Evolutionary conservation across 75 land plant species (phyloP).

Genomic region (Pinus albicaulis): DNA sequence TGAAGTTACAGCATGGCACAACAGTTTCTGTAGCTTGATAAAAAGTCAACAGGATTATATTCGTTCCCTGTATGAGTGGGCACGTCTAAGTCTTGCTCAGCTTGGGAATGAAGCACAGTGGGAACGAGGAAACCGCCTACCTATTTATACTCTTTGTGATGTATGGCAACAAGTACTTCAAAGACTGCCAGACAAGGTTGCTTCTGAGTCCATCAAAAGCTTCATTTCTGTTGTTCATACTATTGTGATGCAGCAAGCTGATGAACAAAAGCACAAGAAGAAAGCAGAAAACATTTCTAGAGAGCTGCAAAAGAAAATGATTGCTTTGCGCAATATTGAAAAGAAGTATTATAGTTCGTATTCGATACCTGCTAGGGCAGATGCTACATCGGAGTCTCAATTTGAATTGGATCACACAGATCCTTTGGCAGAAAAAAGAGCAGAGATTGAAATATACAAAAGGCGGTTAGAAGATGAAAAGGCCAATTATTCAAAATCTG

Average conservation of each 20-base stretch:
- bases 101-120: conserved; percentile 27
- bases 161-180: conserved; percentile 76
- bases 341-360: conserved; percentile 37
- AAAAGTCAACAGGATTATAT: conserved; percentile 77
- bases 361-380: conserved; percentile 15
- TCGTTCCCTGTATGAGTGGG: conserved; percentile 74
- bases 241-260: conserved; percentile 63
- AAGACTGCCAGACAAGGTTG: conserved; percentile 74
- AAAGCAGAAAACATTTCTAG: conserved; percentile 47
- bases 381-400: neutral
- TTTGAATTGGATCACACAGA: neutral
- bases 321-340: conserved; percentile 44
- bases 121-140: conserved; percentile 33
- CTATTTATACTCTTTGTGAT: conserved; percentile 64
- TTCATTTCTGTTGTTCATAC: conserved; percentile 66
- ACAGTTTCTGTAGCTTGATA: conserved; percentile 50
- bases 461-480: conserved; percentile 70
- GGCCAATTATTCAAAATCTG: conserved; percentile 51
- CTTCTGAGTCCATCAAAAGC: conserved; percentile 82
- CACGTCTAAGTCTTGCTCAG: conserved; percentile 74
- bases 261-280: conserved; percentile 78
- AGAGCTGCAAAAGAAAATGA: conserved; percentile 66
- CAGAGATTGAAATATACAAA: conserved; percentile 48
- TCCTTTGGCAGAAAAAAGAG: conserved; percentile 38
- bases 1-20: conserved; percentile 71